Base-by-base conservation (phyloP, 345 rosid genomes). In the Arabidopsis suecica region DNA sequence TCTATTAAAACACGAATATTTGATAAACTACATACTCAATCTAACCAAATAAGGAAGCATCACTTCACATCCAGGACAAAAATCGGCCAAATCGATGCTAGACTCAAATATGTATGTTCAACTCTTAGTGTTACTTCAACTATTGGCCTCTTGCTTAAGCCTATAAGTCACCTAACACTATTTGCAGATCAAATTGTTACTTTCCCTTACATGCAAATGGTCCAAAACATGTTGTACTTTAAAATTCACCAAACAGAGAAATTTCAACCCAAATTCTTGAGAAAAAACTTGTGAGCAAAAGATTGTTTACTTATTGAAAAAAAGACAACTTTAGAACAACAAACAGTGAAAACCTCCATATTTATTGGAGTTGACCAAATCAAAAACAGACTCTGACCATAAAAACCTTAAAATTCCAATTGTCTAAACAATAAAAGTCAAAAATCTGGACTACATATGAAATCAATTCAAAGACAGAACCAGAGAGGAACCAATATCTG, bases 171-270 rank as follows among this genome's bases (percentile, higher is more conserved):
- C 16, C 9, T 59, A 14, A 55, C 20, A 23, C 2, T 23, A 23
- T 23, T 23, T 23, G 25, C 25, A 23, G 25, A 23, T 23, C 25
- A 23, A 23, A 23, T 23, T 23, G 32, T 28, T 28, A 44, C 42
- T 0, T 73, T 33, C 58, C 65, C 20, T 40, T 62, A 18, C 22
- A 48, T 36, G 22, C 44, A 74, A 57, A 37, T 75, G 73, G 68
- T 74, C 73, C 72, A 60, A 68, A 13, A 67, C 61, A 41, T 61
- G 56, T 30, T 32, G 41, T 38, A 68, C 56, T 12, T 9, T n/a
- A 11, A 33, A 55, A 22, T 61, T 61, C 79, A 76, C n/a, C 79
- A 51, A 32, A 75, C 25, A 23, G 3, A 41, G 62, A 53, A 28
- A 30, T 18, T 38, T 38, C 7, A 40, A 16, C 12, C 44, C 2